phyloP scores from a whole-genome alignment of 2,329 filamentous ascomycete genomes.

The Pseudogymnoascus sp. region DNA sequence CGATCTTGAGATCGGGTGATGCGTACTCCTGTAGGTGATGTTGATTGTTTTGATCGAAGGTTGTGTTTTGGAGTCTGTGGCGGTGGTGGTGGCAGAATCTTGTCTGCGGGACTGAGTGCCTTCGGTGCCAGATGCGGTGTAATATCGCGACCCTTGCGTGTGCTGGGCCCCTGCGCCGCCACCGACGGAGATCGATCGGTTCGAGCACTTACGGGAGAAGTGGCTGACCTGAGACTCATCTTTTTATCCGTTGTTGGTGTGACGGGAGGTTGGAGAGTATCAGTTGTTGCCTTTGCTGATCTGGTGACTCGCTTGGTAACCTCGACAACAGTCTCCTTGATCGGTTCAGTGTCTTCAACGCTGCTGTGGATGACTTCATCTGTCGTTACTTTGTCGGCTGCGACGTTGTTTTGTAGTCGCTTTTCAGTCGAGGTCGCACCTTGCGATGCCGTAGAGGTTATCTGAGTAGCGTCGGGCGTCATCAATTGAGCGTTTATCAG shows the following conservation, averaged over 20 bases:
- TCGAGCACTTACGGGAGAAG: slow-evolving; percentile 10
- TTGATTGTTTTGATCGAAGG: neutral
- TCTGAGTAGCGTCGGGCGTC: slow-evolving; percentile 22
- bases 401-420: neutral
- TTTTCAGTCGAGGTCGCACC: neutral
- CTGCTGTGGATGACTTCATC: neutral
- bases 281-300: neutral
- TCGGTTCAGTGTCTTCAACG: neutral
- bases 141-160: slow-evolving; percentile 24
- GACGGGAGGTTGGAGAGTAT: neutral
- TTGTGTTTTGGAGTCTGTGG: neutral
- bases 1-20: neutral
- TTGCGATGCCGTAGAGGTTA: neutral
- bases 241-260: slow-evolving; percentile 1
- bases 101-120: slow-evolving; percentile 21
- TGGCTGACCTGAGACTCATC: slow-evolving; percentile 1
- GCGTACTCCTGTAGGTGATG: neutral
- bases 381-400: neutral
- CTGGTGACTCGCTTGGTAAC: neutral
- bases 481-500: slow-evolving; percentile 18
- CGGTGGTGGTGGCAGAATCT: slow-evolving; percentile 9
- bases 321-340: neutral
- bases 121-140: slow-evolving; percentile 25
- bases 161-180: slow-evolving; percentile 17
- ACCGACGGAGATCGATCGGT: slow-evolving; percentile 18